phyloP scores from a whole-genome alignment of 2,329 filamentous ascomycete genomes.

The Teratosphaeria gauchensis region DNA sequence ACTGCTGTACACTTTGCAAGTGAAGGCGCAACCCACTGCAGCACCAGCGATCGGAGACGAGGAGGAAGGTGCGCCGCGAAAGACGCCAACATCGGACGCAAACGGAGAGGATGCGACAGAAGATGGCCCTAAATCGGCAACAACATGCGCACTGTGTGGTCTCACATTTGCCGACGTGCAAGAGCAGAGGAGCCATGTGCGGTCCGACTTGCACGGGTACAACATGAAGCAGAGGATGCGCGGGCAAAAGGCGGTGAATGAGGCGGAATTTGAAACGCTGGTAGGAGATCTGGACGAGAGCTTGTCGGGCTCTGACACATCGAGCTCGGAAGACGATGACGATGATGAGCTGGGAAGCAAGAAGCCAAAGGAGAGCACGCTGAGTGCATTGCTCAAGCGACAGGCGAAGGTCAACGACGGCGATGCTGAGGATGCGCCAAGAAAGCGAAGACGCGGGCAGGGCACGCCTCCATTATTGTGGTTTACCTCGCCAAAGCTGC shows the following conservation, averaged over 20 bases:
- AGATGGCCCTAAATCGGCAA: constrained; percentile 46
- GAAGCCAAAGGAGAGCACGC: constrained; percentile 54
- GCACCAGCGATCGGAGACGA: constrained; percentile 11
- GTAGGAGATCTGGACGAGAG: constrained; percentile 83
- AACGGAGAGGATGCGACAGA: constrained; percentile 30
- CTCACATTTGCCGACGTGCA: constrained; percentile 60
- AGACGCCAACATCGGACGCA: constrained; percentile 3
- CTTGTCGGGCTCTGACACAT: constrained; percentile 66
- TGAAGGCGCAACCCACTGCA: constrained; percentile 40
- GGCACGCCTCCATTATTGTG: constrained; percentile 72
- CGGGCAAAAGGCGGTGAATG: constrained; percentile 60
- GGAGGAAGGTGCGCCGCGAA: constrained; percentile 11
- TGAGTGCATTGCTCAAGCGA: constrained; percentile 69
- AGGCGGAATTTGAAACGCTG: constrained; percentile 77
- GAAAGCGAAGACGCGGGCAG: constrained; percentile 43
- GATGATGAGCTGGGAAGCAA: constrained; percentile 26
- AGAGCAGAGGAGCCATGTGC: constrained; percentile 77
- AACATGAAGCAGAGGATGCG: constrained; percentile 88
- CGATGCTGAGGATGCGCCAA: constrained; percentile 40
- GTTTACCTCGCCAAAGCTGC: constrained; percentile 69
- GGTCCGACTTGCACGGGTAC: constrained; percentile 86
- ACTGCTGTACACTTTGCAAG: constrained; percentile 57
- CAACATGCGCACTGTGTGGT: constrained; percentile 71
- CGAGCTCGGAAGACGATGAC: constrained; percentile 52
- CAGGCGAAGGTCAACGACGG: constrained; percentile 63